Conservation (phyloP, 1,139 yeast genomes). For the Ogataea hybrid region DNA sequence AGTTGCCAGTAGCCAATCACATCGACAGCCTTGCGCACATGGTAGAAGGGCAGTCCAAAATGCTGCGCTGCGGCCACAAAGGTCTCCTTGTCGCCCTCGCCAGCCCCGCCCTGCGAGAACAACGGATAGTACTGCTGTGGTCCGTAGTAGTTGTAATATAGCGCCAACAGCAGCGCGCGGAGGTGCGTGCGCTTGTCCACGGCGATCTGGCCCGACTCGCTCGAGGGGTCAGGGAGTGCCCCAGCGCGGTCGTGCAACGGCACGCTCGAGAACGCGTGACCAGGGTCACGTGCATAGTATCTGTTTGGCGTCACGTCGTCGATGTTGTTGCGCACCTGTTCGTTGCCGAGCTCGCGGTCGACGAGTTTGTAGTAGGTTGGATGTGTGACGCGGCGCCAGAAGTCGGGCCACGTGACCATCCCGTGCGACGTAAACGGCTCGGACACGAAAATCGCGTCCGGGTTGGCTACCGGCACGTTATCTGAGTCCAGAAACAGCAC, state of each 20-base stretch:
- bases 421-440: slow-evolving; percentile 42
- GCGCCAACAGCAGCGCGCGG: slow-evolving; percentile 46
- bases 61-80: slow-evolving; percentile 56
- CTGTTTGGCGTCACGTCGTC: slow-evolving; percentile 29
- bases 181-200: slow-evolving; percentile 54
- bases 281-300: slow-evolving; percentile 22
- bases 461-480: slow-evolving; percentile 52
- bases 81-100: slow-evolving; percentile 71
- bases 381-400: slow-evolving; percentile 61
- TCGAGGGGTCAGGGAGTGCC: slow-evolving; percentile 57
- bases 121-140: slow-evolving; percentile 55
- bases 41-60: slow-evolving; percentile 48
- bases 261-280: slow-evolving; percentile 26
- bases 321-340: slow-evolving; percentile 25
- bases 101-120: slow-evolving; percentile 57
- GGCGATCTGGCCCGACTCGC: slow-evolving; percentile 62
- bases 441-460: slow-evolving; percentile 46
- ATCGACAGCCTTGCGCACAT: slow-evolving; percentile 46
- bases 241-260: slow-evolving; percentile 53
- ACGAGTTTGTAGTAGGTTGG: slow-evolving; percentile 59
- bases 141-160: slow-evolving; percentile 60
- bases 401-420: slow-evolving; percentile 64
- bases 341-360: slow-evolving; percentile 39
- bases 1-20: slow-evolving; percentile 44
- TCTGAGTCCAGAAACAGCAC: slow-evolving; percentile 59